Evolutionary conservation across 306 rosid species (phyloP).

Genomic region (Rubus idaeus): DNA sequence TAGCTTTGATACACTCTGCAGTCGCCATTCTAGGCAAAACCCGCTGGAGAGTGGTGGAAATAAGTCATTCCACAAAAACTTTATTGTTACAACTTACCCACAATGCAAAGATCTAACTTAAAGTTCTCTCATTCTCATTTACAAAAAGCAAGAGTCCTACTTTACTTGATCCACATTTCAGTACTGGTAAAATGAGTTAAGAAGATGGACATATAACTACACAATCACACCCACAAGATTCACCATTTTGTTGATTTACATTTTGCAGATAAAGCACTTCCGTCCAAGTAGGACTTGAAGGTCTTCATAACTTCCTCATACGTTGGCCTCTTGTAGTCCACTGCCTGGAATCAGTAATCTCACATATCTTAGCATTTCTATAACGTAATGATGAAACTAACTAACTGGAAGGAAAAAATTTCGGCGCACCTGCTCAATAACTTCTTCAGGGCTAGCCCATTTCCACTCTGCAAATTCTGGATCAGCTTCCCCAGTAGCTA

Average conservation of each 20-base stretch:
- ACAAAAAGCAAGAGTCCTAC: slow-evolving; percentile 47
- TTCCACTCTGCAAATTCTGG: slow-evolving; percentile 96
- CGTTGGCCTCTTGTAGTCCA: slow-evolving; percentile 95
- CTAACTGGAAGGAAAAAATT: neutral
- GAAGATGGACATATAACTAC: slow-evolving; percentile 36
- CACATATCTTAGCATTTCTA: slow-evolving; percentile 15
- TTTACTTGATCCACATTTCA: slow-evolving; percentile 35
- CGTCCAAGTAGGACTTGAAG: slow-evolving; percentile 71
- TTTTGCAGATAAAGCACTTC: slow-evolving; percentile 54
- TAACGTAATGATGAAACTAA: neutral
- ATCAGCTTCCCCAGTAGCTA: slow-evolving; percentile 83
- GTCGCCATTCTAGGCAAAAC: slow-evolving; percentile 19
- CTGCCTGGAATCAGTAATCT: slow-evolving; percentile 66
- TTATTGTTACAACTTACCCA: slow-evolving; percentile 37
- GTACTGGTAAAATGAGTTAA: slow-evolving; percentile 31
- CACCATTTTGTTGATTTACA: slow-evolving; percentile 96
- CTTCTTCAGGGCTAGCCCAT: slow-evolving; percentile 89
- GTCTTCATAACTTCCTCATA: slow-evolving; percentile 85
- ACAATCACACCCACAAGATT: slow-evolving; percentile 34
- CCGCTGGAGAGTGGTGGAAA: slow-evolving; percentile 12
- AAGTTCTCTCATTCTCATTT: slow-evolving; percentile 50
- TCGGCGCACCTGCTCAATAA: slow-evolving; percentile 77
- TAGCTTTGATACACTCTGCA: slow-evolving; percentile 25
- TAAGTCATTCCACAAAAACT: slow-evolving; percentile 33
- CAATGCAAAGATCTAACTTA: slow-evolving; percentile 45